Evolutionary conservation across 1,284 basidiomycete genomes (phyloP), one percentile per base, ranked within the genome.

Genomic region (Microbotryum intermedium): DNA sequence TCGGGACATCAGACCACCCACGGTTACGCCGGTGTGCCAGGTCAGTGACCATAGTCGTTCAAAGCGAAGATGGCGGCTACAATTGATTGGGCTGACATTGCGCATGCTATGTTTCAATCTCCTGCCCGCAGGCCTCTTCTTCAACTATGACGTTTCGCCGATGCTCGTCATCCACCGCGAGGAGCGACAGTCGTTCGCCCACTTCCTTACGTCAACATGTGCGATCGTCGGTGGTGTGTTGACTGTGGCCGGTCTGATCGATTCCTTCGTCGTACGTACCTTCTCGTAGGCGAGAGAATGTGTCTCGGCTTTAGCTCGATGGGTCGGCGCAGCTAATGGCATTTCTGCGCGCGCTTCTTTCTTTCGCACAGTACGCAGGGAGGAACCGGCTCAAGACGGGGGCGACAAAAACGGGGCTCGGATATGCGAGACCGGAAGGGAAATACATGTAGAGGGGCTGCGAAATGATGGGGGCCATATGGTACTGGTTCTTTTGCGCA

Each of bases 201-300:
- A 97, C 77, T 97, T 98, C 80, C 77, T 97, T 45, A 95, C 92
- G 43, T 94, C 90, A 87, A 94, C 93, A 23, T 97, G 93, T 72
- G 95, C 95, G 4, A 97, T 99, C 71, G 85, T 98, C 45, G 94
- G 94, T 64, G 94, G 95, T 70, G 91, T 98, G 9, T 77, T 99
- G 53, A 99, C 95, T 1, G 85, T 99, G 28, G 92, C 93, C 16
- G 87, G 88, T 1, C 79, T 99, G n/a, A 69, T 97, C 53, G 94
- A 98, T 75, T 49, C 59, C 23, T 59, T 67, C 56, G 67, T 68
- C 34, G 58, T 60, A 39, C 26, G 58, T 57, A 9, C 46, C 6
- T 2, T n/a, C 13, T 13, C 46, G n/a, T 48, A 11, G 11, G 16
- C 50, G 34, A 8, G 50, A 51, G 23, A 16, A 30, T 5, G n/a